Conservation (phyloP, 352 stramenopile genomes). For the Phytophthora europaea region DNA sequence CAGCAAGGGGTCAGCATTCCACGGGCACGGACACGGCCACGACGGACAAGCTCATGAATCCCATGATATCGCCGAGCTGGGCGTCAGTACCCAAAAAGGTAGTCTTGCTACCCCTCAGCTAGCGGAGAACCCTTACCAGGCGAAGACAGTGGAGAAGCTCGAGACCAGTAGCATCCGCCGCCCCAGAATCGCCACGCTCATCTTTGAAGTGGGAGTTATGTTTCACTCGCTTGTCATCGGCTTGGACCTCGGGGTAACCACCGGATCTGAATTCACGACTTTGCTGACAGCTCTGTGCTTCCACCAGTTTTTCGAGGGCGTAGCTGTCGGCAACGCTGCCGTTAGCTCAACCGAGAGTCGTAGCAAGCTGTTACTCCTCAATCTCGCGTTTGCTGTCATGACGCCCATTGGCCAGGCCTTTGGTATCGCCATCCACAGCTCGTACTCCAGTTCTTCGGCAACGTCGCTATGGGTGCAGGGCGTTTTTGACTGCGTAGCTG, state of each 20-base stretch:
- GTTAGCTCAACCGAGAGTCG: slow-evolving; percentile 46
- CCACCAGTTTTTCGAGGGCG: slow-evolving; percentile 83
- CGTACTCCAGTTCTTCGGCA: slow-evolving; percentile 59
- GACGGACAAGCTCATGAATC: background rate
- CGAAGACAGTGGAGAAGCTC: slow-evolving; percentile 3
- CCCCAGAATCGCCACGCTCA: slow-evolving; percentile 52
- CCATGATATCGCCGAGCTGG: background rate
- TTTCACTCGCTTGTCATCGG: slow-evolving; percentile 81
- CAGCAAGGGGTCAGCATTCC: slow-evolving; percentile 11
- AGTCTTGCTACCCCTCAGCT: background rate
- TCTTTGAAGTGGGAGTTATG: slow-evolving; percentile 67
- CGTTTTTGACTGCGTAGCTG: slow-evolving; percentile 70
- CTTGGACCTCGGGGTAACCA: slow-evolving; percentile 66
- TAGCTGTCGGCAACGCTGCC: slow-evolving; percentile 61
- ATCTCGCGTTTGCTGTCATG: slow-evolving; percentile 64
- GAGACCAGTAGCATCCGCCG: slow-evolving; percentile 5
- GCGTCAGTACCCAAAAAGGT: background rate
- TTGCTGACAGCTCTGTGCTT: slow-evolving; percentile 75
- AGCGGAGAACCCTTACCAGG: slow-evolving; percentile 3
- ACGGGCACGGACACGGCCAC: slow-evolving; percentile 23
- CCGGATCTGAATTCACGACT: slow-evolving; percentile 59
- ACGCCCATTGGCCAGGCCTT: slow-evolving; percentile 64
- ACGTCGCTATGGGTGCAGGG: slow-evolving; percentile 69
- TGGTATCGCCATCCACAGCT: slow-evolving; percentile 61
- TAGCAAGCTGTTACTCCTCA: slow-evolving; percentile 54